phyloP scores from a whole-genome alignment of 192 early-diverging fungal genomes.

The Coemansia sp. region DNA sequence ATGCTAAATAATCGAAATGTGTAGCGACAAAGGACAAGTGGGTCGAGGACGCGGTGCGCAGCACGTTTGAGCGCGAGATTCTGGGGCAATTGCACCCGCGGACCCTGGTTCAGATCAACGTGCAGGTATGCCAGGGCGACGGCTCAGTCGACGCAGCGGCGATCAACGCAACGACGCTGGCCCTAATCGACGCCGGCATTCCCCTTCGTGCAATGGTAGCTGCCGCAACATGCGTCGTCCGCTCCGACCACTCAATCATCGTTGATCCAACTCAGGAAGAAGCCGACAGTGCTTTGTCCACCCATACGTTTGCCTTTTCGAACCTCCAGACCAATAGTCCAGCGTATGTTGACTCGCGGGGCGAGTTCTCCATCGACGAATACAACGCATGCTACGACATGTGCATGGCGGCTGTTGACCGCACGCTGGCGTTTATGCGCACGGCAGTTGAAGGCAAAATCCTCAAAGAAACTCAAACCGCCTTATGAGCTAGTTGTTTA shows the following conservation, averaged over 20 bases:
- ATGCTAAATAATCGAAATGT: neutral
- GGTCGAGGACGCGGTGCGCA: slow-evolving; percentile 66
- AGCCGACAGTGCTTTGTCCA: slow-evolving; percentile 64
- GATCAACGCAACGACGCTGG: slow-evolving; percentile 81
- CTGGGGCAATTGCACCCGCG: slow-evolving; percentile 82
- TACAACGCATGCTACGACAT: slow-evolving; percentile 44
- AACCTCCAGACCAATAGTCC: slow-evolving; percentile 10
- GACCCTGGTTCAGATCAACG: slow-evolving; percentile 80
- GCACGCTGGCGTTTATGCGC: slow-evolving; percentile 63
- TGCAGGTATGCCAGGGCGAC: slow-evolving; percentile 83
- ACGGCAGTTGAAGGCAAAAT: slow-evolving; percentile 59
- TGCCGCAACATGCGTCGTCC: slow-evolving; percentile 70
- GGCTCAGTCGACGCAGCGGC: slow-evolving; percentile 77
- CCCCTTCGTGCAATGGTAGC: slow-evolving; percentile 71
- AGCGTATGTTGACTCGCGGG: slow-evolving; percentile 71
- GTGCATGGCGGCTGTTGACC: slow-evolving; percentile 44
- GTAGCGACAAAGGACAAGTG: slow-evolving; percentile 69
- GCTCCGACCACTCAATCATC: slow-evolving; percentile 57
- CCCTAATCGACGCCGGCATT: slow-evolving; percentile 88
- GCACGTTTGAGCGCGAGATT: slow-evolving; percentile 74
- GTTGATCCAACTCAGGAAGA: slow-evolving; percentile 84
- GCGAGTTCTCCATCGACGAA: slow-evolving; percentile 67
- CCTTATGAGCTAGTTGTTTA: slow-evolving; percentile 2
- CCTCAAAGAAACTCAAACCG: slow-evolving; percentile 28
- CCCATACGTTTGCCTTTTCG: slow-evolving; percentile 81